Evolutionary conservation across 106 monocot genomes (phyloP).

Genomic region (Acorus gramineus): DNA sequence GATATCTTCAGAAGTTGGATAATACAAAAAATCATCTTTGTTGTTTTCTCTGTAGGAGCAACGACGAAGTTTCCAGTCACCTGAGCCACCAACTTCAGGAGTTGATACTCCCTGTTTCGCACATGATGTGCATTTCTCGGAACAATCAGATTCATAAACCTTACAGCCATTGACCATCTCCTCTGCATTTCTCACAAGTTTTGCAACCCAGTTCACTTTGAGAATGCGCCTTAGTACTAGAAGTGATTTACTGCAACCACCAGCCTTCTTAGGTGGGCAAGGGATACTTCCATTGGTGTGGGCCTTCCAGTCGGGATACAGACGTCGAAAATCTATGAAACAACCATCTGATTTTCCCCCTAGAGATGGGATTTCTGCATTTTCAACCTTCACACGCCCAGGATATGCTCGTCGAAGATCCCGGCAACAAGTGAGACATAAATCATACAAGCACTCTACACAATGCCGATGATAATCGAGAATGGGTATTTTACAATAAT

Average conservation of each 20-base stretch:
- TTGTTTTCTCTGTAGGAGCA: constrained; percentile 36
- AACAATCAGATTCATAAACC: constrained; percentile 21
- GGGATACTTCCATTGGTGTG: constrained; percentile 69
- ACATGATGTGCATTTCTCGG: constrained; percentile 32
- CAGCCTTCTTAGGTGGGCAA: constrained; percentile 43
- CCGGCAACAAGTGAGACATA: constrained; percentile 76
- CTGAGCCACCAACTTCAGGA: constrained; percentile 11
- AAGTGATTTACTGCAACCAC: constrained; percentile 52
- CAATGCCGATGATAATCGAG: constrained; percentile 97
- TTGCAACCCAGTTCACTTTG: constrained; percentile 92
- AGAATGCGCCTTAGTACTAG: constrained; percentile 68
- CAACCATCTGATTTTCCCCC: constrained; percentile 14
- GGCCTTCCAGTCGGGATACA: constrained; percentile 77
- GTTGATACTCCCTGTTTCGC: not conserved
- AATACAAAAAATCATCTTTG: constrained; percentile 43
- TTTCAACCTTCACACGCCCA: constrained; percentile 20
- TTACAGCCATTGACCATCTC: constrained; percentile 94
- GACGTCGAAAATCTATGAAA: constrained; percentile 33
- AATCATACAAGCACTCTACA: constrained; percentile 59
- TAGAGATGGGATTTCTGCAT: not conserved
- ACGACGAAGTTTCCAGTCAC: constrained; percentile 7
- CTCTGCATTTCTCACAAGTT: constrained; percentile 76
- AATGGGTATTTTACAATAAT: constrained; percentile 80
- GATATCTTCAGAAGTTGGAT: constrained; percentile 48
- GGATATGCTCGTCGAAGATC: constrained; percentile 47